Percentiles rank a stretch among this genome's conserved stretches.
Evolutionary conservation across 1,284 basidiomycete genomes (phyloP).

Genomic region (Papiliotrema fonsecae): DNA sequence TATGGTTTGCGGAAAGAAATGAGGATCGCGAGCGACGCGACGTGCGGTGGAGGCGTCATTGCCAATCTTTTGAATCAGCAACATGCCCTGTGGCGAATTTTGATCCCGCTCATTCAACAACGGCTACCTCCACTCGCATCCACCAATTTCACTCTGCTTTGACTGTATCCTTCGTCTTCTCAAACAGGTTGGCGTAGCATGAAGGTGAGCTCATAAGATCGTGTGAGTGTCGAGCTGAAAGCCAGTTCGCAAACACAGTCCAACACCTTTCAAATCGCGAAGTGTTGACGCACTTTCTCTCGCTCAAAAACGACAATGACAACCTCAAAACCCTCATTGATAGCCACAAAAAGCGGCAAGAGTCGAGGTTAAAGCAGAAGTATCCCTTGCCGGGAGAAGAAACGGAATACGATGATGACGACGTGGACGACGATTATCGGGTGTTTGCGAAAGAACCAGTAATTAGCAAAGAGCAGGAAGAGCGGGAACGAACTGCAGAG

Average conservation of each 20-base stretch:
- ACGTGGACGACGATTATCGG: not conserved
- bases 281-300: slow-evolving; percentile 71
- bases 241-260: slow-evolving; percentile 69
- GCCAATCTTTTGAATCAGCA: not conserved
- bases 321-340: slow-evolving; percentile 62
- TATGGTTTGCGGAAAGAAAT: not conserved
- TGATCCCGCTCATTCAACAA: not conserved
- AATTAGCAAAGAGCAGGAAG: slow-evolving; percentile 45
- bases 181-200: no score
- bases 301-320: slow-evolving; percentile 61
- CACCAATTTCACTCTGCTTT: no score
- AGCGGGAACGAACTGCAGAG: slow-evolving; percentile 47
- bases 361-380: slow-evolving; percentile 9
- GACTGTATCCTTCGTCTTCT: no score
- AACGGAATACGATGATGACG: not conserved
- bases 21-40: not conserved
- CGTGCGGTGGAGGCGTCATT: not conserved
- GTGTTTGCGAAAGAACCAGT: not conserved
- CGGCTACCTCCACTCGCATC: not conserved
- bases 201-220: slow-evolving; percentile 25
- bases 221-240: no score
- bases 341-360: slow-evolving; percentile 20
- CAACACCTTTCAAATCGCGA: slow-evolving; percentile 80
- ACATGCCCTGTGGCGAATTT: not conserved
- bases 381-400: slow-evolving; percentile 16